Base-by-base conservation (phyloP, 768 basidiomycete genomes). In the Leccinellum luteum region DNA sequence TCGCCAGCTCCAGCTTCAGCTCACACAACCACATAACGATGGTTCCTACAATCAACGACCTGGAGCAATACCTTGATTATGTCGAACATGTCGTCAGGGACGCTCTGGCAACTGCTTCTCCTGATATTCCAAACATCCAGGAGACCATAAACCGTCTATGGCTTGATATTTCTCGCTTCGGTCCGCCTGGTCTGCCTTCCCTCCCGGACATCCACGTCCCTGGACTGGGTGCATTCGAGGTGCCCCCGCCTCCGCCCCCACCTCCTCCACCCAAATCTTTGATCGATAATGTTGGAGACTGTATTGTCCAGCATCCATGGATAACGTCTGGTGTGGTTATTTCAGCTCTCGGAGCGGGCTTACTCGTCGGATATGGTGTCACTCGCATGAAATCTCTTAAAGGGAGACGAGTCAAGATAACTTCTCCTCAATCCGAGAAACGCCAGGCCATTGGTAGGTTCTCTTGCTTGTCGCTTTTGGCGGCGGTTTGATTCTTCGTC, bases 161-260 rank as follows among this genome's bases (percentile, higher is more conserved):
- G 87, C 72, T 83, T 23, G 91, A 94, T 66, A 83, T 94, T 59
- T 80, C 88, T 48, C 85, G 92, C 56, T 92, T 89, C 69, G 90
- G 92, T 23, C 90, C 88, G 17, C 71, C 76, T 58, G 69, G 71
- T n/a, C 57, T 77, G 13, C 73, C 78, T 21, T 54, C 73, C 50
- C 65, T 82, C 21, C 75, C 78, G 12, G 80, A 81, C 47, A 78
- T 91, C 54, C 81, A 75, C 62, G 73, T 89, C 48, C 85, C 87
- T 17, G 80, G 80, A 34, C 80, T 91, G 2, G 87, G 87, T 10
- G 80, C 84, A 63, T 89, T 90, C 63, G 82, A 89, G 59, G 81
- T 92, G 3, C 89, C 87, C 1, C 84, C 86, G 0, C 74, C 78
- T 0, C 79, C 79, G 0, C 85, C 86, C 0, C 86, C 87, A 0